These are phyloP conservation scores for Prunus mira DNA, from an alignment of 306 rosid genomes.

Conservation along the genomic window DNA sequence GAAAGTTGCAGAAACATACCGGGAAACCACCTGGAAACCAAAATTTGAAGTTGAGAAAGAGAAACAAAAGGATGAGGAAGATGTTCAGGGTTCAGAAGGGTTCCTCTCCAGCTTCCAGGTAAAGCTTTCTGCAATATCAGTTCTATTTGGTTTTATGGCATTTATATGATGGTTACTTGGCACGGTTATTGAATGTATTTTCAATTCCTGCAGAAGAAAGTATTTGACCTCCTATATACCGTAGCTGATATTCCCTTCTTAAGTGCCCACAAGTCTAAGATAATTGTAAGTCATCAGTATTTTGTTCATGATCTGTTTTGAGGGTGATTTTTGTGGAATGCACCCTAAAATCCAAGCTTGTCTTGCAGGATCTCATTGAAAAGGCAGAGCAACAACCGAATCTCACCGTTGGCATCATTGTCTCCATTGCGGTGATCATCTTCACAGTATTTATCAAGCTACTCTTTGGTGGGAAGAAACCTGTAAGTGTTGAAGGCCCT, in stretches of 20 bases:
- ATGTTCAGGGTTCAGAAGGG: conserved; percentile 51
- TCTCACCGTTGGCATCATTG: conserved; percentile 66
- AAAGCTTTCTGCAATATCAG: background rate
- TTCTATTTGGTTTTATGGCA: background rate
- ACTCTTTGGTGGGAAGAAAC: conserved; percentile 79
- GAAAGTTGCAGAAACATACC: conserved; percentile 61
- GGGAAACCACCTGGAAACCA: conserved; percentile 83
- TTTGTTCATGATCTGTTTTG: background rate
- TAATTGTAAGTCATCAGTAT: conserved; percentile 42
- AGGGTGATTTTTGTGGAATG: conserved; percentile 1
- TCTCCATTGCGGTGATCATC: conserved; percentile 49
- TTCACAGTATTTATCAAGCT: conserved; percentile 53
- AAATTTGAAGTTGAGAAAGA: conserved; percentile 74
- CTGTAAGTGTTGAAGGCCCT: conserved; percentile 34
- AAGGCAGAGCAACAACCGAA: conserved; percentile 82
- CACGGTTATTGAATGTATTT: background rate
- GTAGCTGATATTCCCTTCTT: conserved; percentile 74
- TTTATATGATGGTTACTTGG: background rate
- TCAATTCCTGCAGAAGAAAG: conserved; percentile 61
- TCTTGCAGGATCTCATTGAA: conserved; percentile 68
- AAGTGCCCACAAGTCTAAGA: conserved; percentile 53
- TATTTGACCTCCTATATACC: conserved; percentile 82
- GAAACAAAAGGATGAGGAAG: conserved; percentile 74
- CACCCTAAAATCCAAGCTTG: conserved; percentile 14
- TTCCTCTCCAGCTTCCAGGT: conserved; percentile 66